Conservation (phyloP, 768 basidiomycete species). For the Tulasnella sp. region DNA sequence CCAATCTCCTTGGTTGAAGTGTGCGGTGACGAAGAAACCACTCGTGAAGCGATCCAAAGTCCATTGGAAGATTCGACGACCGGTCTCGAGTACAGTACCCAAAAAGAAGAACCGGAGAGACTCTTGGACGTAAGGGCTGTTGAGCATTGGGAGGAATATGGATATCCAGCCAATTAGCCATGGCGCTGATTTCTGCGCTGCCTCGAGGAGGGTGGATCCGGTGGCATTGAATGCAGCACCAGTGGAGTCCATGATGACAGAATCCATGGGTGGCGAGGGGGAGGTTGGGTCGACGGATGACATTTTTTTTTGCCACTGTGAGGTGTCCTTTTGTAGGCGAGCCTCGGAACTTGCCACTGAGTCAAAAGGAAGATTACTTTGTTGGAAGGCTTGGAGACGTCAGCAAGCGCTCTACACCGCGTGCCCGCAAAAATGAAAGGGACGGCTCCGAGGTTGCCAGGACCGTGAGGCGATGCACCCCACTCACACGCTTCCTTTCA, state of each 20-base stretch:
- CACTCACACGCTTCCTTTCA: too few relatives aligned
- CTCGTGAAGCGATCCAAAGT: slow-evolving; percentile 7
- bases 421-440: too few relatives aligned
- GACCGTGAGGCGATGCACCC: too few relatives aligned
- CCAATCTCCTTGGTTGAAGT: slow-evolving; percentile 13
- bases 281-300: not conserved
- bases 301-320: not conserved
- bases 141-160: slow-evolving; percentile 6
- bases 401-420: too few relatives aligned
- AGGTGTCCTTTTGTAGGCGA: not conserved
- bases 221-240: not conserved
- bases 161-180: not conserved
- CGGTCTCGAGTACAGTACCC: slow-evolving; percentile 10
- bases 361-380: not conserved
- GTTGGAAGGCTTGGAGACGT: too few relatives aligned
- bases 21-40: slow-evolving; percentile 16
- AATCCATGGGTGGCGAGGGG: not conserved
- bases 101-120: slow-evolving; percentile 12
- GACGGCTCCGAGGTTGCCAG: too few relatives aligned
- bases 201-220: not conserved
- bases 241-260: not conserved
- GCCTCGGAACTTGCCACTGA: too few relatives aligned
- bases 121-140: slow-evolving; percentile 8
- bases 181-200: not conserved
- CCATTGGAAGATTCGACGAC: slow-evolving; percentile 7